These are phyloP conservation scores for Chrysanthemum makinoi DNA, from an alignment of 129 eudicot species.

Conservation along the genomic window DNA sequence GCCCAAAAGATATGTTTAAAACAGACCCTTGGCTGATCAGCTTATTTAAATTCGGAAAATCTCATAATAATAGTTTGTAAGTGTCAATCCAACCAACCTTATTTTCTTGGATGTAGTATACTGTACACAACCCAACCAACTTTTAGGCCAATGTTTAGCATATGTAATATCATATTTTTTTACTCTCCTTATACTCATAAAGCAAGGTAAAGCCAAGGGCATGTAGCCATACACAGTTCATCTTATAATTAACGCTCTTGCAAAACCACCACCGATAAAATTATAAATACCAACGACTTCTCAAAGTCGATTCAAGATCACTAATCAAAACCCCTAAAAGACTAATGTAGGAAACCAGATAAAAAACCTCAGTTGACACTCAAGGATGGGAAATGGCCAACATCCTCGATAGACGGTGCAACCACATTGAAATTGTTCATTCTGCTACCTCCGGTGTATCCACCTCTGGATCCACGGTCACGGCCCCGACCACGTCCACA, in stretches of 20 bases:
- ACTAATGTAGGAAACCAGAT: neutral
- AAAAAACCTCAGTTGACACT: slow-evolving; percentile 49
- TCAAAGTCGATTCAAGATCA: slow-evolving; percentile 6
- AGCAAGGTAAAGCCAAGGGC: slow-evolving; percentile 20
- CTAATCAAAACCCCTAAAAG: slow-evolving; percentile 7
- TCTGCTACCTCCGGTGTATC: slow-evolving; percentile 37
- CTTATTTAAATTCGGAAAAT: no score
- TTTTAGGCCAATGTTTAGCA: no score
- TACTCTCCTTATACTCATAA: no score
- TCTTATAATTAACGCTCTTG: slow-evolving; percentile 55
- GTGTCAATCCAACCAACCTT: no score
- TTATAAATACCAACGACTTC: slow-evolving; percentile 17
- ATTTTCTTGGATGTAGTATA: no score
- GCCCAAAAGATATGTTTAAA: no score
- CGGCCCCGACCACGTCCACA: slow-evolving; percentile 65
- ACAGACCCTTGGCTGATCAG: no score
- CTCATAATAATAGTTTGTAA: no score
- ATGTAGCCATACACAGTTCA: slow-evolving; percentile 29
- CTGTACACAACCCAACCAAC: no score
- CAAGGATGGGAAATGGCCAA: slow-evolving; percentile 72
- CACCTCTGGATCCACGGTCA: slow-evolving; percentile 60
- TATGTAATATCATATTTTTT: no score
- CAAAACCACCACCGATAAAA: slow-evolving; percentile 29
- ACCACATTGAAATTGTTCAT: slow-evolving; percentile 30
- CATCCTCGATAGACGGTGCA: slow-evolving; percentile 74